Evolutionary conservation across 345 rosid genomes (phyloP).

Genomic region (Acer campestre): DNA sequence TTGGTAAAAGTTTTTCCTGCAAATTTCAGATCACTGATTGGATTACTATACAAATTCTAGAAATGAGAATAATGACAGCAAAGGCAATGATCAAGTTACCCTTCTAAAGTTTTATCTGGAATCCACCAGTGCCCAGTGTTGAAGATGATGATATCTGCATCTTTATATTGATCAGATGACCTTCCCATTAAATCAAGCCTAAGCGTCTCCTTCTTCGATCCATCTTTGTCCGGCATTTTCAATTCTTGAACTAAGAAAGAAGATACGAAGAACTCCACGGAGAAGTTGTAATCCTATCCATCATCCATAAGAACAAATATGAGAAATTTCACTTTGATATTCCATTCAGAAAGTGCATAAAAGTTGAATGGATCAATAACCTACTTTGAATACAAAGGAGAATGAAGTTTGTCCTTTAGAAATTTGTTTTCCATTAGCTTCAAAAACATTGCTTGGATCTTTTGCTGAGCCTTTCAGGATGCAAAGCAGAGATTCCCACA

Average conservation of each 20-base stretch:
- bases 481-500: conserved; percentile 98
- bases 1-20: conserved; percentile 90
- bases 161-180: conserved; percentile 68
- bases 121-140: conserved; percentile 99
- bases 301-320: conserved; percentile 3
- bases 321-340: not conserved
- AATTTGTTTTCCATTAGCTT: conserved; percentile 75
- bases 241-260: conserved; percentile 96
- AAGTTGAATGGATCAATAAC: conserved; percentile 15
- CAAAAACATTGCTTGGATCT: conserved; percentile 68
- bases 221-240: conserved; percentile 62
- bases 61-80: not conserved
- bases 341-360: not conserved
- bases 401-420: conserved; percentile 74
- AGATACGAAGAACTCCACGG: conserved; percentile 83
- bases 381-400: conserved; percentile 83
- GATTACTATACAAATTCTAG: not conserved
- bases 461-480: conserved; percentile 67
- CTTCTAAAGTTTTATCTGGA: conserved; percentile 89
- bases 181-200: conserved; percentile 84
- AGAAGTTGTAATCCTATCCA: conserved; percentile 67
- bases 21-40: not conserved
- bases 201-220: conserved; percentile 72
- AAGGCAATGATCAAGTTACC: conserved; percentile 40
- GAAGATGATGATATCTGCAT: conserved; percentile 76